Percentiles rank a stretch among this genome's conserved stretches.
These are phyloP conservation scores for Diospyros lotus DNA, from an alignment of 148 eudicot genomes.

Conservation along the genomic window DNA sequence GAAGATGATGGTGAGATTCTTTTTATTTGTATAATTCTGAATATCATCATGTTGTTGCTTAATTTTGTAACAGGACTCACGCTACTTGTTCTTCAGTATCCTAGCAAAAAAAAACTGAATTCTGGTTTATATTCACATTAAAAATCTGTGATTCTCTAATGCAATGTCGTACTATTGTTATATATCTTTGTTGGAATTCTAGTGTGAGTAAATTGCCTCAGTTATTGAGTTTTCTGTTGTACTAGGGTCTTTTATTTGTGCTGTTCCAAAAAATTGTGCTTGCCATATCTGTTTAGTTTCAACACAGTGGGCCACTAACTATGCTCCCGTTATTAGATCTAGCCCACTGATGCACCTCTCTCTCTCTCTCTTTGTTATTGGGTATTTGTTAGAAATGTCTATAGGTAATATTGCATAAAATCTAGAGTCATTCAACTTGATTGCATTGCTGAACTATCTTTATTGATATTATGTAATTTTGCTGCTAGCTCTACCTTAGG, in stretches of 20 bases:
- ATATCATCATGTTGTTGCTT: neutral
- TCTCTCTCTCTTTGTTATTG: too few species aligned
- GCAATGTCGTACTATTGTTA: neutral
- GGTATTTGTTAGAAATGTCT: too few species aligned
- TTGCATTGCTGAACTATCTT: neutral
- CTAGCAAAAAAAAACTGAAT: neutral
- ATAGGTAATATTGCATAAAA: neutral
- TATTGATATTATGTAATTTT: neutral
- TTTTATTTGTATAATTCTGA: neutral
- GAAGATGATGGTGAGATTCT: slow-evolving; percentile 81
- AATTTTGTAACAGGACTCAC: neutral
- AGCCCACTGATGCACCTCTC: too few species aligned
- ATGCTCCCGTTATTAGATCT: too few species aligned
- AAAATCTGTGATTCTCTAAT: neutral
- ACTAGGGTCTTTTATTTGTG: neutral
- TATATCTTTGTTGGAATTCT: neutral
- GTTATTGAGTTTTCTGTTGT: neutral
- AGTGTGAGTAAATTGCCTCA: neutral
- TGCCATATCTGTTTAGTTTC: too few species aligned
- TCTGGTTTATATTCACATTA: neutral
- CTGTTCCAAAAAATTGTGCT: too few species aligned
- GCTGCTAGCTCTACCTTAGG: too few species aligned
- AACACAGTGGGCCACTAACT: too few species aligned
- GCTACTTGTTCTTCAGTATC: neutral
- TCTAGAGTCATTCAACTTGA: neutral